These are phyloP conservation scores for Eruca vesicaria DNA, from an alignment of 441 rosid species.

Conservation along the genomic window DNA sequence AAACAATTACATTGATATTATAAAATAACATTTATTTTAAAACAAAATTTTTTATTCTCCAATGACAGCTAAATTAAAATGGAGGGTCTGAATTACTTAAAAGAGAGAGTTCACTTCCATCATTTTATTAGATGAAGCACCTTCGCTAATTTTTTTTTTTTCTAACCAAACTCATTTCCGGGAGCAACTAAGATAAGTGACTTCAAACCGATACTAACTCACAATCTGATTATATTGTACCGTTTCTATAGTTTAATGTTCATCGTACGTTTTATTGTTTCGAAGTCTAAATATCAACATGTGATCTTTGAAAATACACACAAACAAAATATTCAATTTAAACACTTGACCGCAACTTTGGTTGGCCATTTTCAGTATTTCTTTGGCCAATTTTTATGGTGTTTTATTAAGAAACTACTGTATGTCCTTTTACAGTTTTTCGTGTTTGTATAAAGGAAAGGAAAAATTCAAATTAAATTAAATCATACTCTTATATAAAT, in stretches of 20 bases:
- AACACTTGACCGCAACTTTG: neutral
- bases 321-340: neutral
- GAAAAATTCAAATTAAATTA: neutral
- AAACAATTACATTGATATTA: too few species aligned
- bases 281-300: constrained; percentile 9
- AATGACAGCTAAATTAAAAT: too few species aligned
- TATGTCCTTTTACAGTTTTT: neutral
- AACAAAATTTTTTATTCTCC: too few species aligned
- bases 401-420: neutral
- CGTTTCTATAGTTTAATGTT: neutral
- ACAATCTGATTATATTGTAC: neutral
- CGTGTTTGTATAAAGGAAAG: neutral
- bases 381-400: neutral
- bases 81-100: too few species aligned
- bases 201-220: neutral
- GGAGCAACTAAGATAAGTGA: too few species aligned
- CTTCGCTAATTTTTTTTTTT: constrained; percentile 10
- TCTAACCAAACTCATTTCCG: neutral
- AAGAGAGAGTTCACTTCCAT: too few species aligned
- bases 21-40: too few species aligned
- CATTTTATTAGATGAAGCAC: constrained; percentile 2
- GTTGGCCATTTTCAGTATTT: neutral
- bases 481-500: neutral
- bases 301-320: neutral
- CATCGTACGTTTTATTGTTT: constrained; percentile 5